Percentiles rank a stretch among this genome's conserved stretches.
Conservation (phyloP, 192 early-diverging fungal species). For the Dispira simplex region DNA sequence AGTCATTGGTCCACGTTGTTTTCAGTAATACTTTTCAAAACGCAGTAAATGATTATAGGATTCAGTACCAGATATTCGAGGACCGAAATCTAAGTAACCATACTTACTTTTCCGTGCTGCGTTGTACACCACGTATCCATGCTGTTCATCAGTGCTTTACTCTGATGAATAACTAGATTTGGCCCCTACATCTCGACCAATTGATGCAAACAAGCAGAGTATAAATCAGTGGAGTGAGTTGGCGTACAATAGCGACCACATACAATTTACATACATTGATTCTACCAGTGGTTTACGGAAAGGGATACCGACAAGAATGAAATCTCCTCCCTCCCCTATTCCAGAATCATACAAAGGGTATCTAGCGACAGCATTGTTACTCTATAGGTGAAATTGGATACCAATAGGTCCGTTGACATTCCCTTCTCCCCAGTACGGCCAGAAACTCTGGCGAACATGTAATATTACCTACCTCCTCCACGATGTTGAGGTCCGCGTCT, state of each 20-base stretch:
- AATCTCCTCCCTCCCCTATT: neutral
- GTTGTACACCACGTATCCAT: slow-evolving; percentile 89
- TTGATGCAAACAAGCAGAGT: neutral
- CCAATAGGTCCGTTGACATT: neutral
- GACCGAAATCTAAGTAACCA: neutral
- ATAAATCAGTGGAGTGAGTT: neutral
- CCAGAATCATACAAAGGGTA: neutral
- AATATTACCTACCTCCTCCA: slow-evolving; percentile 40
- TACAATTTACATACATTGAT: neutral
- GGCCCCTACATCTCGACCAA: slow-evolving; percentile 29
- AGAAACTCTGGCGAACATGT: neutral
- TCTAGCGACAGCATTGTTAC: neutral
- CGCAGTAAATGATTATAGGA: neutral
- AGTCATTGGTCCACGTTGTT: neutral
- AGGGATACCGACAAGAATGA: neutral
- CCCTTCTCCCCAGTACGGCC: neutral
- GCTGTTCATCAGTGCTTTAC: slow-evolving; percentile 52
- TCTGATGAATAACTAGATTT: slow-evolving; percentile 56
- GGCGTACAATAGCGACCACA: neutral
- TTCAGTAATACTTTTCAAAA: neutral
- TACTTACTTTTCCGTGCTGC: slow-evolving; percentile 63
- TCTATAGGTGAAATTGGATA: neutral
- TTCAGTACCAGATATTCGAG: neutral
- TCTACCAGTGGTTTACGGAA: neutral
- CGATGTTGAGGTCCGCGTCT: slow-evolving; percentile 67